A percentile compares a stretch with the other conserved stretches of the same genome.
phyloP scores from a whole-genome alignment of 1,284 basidiomycete genomes.

The Heterobasidion occidentale region DNA sequence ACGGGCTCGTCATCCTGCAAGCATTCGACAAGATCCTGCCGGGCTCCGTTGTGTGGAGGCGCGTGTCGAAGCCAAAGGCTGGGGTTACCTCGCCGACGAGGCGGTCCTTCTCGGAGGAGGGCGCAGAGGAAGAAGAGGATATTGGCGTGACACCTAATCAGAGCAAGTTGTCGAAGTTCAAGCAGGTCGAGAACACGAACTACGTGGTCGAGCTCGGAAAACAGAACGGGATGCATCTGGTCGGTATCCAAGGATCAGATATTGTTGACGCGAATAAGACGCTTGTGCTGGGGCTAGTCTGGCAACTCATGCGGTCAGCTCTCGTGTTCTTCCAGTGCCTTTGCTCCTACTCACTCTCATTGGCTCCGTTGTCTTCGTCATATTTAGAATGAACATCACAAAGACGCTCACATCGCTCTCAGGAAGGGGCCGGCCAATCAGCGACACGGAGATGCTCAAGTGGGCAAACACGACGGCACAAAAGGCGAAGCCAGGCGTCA shows the following conservation, averaged over 20 bases:
- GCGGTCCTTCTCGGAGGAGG: constrained; percentile 27
- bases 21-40: constrained; percentile 96
- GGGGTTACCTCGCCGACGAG: constrained; percentile 32
- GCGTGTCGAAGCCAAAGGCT: constrained; percentile 88
- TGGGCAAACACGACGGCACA: constrained; percentile 94
- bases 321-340: background rate
- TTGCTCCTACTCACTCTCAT: background rate
- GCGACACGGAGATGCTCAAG: constrained; percentile 89
- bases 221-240: constrained; percentile 90
- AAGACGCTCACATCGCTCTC: constrained; percentile 83
- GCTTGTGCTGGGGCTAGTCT: constrained; percentile 91
- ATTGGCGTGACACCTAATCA: constrained; percentile 74
- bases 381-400: constrained; percentile 74
- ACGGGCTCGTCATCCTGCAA: constrained; percentile 87
- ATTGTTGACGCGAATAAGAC: constrained; percentile 92
- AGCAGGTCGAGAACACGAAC: constrained; percentile 97
- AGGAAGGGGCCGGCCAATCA: constrained; percentile 72
- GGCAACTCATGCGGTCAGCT: constrained; percentile 91
- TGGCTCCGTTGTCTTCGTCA: background rate
- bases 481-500: constrained; percentile 57
- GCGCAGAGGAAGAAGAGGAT: constrained; percentile 66
- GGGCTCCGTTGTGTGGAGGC: constrained; percentile 88
- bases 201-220: constrained; percentile 91
- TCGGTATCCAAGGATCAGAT: constrained; percentile 96
- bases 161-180: constrained; percentile 88